These are phyloP conservation scores for Suillus ampliporus DNA, from an alignment of 768 basidiomycete genomes.

Conservation along the genomic window DNA sequence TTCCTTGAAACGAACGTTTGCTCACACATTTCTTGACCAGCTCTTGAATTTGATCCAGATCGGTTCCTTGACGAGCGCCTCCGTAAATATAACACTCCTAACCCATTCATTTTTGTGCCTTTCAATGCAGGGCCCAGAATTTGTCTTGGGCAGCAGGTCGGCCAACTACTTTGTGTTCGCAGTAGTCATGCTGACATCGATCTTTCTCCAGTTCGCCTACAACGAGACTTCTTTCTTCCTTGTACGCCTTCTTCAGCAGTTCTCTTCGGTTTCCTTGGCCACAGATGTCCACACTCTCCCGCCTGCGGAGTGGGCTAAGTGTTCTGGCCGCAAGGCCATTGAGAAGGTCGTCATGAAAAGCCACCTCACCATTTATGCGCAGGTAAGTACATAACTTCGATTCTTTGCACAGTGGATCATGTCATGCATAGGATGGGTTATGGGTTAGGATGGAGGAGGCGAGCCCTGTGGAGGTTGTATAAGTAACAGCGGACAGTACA, in stretches of 20 bases:
- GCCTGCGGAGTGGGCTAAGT: constrained; percentile 49
- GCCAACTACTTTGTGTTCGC: not conserved
- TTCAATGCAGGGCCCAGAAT: constrained; percentile 48
- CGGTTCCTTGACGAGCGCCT: constrained; percentile 68
- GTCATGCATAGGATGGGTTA: constrained; percentile 24
- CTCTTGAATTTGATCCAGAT: constrained; percentile 68
- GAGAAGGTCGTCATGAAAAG: constrained; percentile 52
- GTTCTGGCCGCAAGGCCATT: constrained; percentile 41
- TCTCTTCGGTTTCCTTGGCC: constrained; percentile 51
- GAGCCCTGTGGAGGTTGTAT: constrained; percentile 1
- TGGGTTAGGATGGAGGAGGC: constrained; percentile 35
- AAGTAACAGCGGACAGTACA: not conserved
- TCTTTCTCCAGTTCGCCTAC: constrained; percentile 59
- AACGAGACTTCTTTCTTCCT: constrained; percentile 69
- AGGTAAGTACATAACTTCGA: constrained; percentile 36
- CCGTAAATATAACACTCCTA: constrained; percentile 57
- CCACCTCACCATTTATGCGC: constrained; percentile 60
- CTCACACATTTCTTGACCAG: constrained; percentile 33
- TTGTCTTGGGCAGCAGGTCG: constrained; percentile 44
- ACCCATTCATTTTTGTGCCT: constrained; percentile 56
- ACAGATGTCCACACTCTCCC: constrained; percentile 51
- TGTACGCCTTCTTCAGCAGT: constrained; percentile 61
- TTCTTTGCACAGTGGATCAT: not conserved
- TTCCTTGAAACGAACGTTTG: not conserved
- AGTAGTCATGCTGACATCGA: not conserved